Evolutionary conservation across 345 rosid species (phyloP), one percentile per base, ranked within the genome.

Genomic region (Brassica juncea): DNA sequence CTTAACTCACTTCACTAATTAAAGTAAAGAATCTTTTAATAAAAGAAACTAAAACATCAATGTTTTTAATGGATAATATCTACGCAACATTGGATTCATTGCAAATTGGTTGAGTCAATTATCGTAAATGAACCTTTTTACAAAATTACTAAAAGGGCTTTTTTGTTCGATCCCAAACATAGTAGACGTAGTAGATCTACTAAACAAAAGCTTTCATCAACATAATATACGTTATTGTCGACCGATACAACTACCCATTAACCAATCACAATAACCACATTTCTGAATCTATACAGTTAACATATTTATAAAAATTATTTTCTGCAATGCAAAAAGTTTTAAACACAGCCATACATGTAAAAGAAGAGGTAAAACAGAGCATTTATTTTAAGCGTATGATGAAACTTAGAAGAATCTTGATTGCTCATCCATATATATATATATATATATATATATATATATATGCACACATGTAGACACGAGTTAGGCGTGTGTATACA

Each of bases 341-440:
- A 52, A n/a, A 52, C 60, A 78, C 28, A 76, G 68, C 34, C 44
- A 58, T 39, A 35, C 25, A 10, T 16, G 42, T 52, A 77, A 62
- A 37, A 60, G 34, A 47, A 60, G 16, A 27, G n/a, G 21, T 16
- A 49, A 55, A 28, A 55, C 71, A 71, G 32, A 77, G 59, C 31
- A 55, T 54, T 35, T 12, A 12, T 64, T 71, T 10, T 35, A 64
- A 16, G 8, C 23, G 11, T 54, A 64, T 54, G 47, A 31, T 71
- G 65, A 35, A 52, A 37, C 30, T 19, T 31, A 63, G 39, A 54
- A 25, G 44, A 12, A 71, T 28, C 64, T 70, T 63, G 11, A 71
- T 16, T 16, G n/a, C 25, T 77, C 71, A 31, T 67, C 30, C 44
- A 77, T 63, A 52, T 54, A 55, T 61, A 61, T 63, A 71, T 65